Conservation (phyloP, 768 basidiomycete genomes). For the Saitozyma podzolica region DNA sequence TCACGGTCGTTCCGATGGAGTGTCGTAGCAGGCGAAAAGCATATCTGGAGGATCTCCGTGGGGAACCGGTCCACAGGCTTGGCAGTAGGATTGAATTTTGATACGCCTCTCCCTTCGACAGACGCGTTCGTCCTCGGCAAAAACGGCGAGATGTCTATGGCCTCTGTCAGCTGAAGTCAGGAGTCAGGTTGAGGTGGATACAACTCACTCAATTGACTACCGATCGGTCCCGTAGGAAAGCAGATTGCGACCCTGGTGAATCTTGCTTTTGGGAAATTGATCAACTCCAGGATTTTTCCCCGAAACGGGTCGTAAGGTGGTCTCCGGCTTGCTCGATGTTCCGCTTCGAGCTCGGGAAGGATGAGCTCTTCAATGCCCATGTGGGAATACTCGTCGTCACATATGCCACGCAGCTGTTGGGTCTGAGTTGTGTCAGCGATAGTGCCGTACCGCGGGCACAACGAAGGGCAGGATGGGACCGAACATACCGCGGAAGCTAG, state of each 20-base stretch:
- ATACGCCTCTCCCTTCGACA: no score
- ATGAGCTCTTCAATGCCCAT: background rate
- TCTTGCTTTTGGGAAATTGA: background rate
- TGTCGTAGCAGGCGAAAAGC: constrained; percentile 23
- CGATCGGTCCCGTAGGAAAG: background rate
- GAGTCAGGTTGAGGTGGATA: background rate
- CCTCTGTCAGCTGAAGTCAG: no score
- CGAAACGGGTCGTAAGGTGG: background rate
- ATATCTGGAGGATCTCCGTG: constrained; percentile 29
- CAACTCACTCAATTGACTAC: background rate
- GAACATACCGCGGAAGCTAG: no score
- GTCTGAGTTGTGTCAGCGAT: background rate
- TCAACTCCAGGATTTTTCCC: background rate
- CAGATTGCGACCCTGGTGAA: background rate
- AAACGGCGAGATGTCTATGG: no score
- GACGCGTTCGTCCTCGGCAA: no score
- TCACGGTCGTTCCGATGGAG: constrained; percentile 24
- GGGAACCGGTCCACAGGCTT: constrained; percentile 23
- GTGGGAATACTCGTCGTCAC: background rate
- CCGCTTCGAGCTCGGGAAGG: background rate
- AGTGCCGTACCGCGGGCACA: no score
- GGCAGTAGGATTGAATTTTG: constrained; percentile 8
- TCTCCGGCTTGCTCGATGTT: background rate
- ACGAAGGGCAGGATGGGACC: no score
- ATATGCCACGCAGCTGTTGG: background rate